Evolutionary conservation across 495 filamentous ascomycete species (phyloP).

Genomic region (Trichocladium uniseriatum): DNA sequence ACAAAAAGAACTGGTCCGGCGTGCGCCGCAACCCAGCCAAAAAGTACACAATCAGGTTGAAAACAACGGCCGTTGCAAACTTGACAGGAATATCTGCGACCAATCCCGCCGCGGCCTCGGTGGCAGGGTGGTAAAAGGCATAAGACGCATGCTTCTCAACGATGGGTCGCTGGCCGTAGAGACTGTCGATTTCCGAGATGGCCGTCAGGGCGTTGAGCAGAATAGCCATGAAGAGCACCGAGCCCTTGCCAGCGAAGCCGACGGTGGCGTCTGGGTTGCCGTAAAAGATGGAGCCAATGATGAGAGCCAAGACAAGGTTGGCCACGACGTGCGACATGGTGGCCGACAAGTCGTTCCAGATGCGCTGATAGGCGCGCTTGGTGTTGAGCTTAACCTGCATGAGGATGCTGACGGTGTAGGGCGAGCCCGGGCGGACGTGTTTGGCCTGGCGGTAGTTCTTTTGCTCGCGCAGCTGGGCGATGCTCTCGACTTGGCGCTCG

Average conservation of each 20-base stretch:
- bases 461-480: conserved; percentile 17
- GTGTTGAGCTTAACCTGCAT: conserved; percentile 49
- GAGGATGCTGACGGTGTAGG: conserved; percentile 47
- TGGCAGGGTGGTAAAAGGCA: conserved; percentile 55
- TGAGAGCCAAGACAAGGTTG: conserved; percentile 37
- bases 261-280: conserved; percentile 36
- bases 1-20: conserved; percentile 53
- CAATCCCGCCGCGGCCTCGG: conserved; percentile 50
- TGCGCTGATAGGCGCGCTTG: conserved; percentile 42
- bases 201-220: conserved; percentile 45
- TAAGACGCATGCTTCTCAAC: conserved; percentile 58
- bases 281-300: conserved; percentile 40
- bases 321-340: conserved; percentile 20
- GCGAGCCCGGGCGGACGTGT: conserved; percentile 39
- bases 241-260: conserved; percentile 46
- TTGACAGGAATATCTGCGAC: conserved; percentile 52
- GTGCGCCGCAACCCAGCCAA: conserved; percentile 44
- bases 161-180: conserved; percentile 53
- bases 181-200: conserved; percentile 51
- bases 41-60: conserved; percentile 52
- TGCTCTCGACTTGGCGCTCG: conserved; percentile 22
- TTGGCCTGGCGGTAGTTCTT: conserved; percentile 28
- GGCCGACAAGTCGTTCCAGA: conserved; percentile 26
- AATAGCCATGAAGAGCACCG: conserved; percentile 47
- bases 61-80: conserved; percentile 39